These are phyloP conservation scores for Lathyrus oleraceus DNA, from an alignment of 306 rosid genomes.

Conservation along the genomic window DNA sequence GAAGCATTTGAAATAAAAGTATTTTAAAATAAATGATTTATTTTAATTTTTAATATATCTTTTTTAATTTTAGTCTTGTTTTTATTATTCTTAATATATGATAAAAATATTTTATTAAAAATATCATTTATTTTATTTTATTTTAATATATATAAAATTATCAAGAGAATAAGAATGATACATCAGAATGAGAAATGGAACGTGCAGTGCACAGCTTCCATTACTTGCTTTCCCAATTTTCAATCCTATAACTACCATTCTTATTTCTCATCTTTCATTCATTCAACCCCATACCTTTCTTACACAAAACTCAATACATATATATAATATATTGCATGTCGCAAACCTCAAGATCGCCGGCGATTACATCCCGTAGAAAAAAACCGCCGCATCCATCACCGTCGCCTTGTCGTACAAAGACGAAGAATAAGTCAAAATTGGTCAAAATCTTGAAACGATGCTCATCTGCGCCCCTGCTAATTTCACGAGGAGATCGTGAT, in stretches of 20 bases:
- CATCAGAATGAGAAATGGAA: not conserved
- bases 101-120: no score
- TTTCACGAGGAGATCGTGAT: not conserved
- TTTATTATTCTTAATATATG: no score
- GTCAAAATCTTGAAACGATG: conserved; percentile 50
- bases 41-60: no score
- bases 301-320: no score
- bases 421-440: conserved; percentile 42
- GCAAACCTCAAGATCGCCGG: conserved; percentile 38
- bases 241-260: not conserved
- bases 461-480: conserved; percentile 60
- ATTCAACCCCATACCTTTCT: not conserved
- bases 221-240: not conserved
- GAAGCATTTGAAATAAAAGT: no score
- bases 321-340: conserved; percentile 41
- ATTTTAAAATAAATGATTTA: no score
- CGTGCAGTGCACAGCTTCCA: not conserved
- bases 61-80: no score
- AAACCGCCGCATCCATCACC: conserved; percentile 54
- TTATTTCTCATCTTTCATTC: not conserved
- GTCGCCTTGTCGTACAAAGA: conserved; percentile 31
- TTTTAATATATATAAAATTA: no score
- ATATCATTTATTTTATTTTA: no score
- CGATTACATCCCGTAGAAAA: conserved; percentile 31
- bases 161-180: not conserved